A percentile compares a stretch with the other conserved stretches of the same genome.
Evolutionary conservation across 129 eudicot species (phyloP).

Genomic region (Flaveria trinervia): DNA sequence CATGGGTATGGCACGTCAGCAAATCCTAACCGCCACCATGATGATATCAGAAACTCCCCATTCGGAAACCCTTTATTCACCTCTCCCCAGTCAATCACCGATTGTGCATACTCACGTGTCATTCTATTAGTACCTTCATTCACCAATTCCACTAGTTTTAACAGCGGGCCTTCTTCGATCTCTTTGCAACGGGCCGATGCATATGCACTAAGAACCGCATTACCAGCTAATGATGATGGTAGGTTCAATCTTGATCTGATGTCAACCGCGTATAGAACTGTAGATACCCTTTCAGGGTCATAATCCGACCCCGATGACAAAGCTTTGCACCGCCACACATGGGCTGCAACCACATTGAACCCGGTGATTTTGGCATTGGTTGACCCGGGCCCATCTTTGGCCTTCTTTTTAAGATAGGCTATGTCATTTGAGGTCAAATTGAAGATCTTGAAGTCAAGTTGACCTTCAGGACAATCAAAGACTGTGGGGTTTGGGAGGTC

Average conservation of each 20-base stretch:
- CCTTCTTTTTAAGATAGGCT: conserved; percentile 48
- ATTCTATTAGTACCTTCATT: conserved; percentile 53
- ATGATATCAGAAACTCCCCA: conserved; percentile 77
- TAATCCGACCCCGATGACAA: conserved; percentile 37
- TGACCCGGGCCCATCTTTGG: conserved; percentile 32
- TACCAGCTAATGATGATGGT: conserved; percentile 60
- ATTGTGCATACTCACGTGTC: conserved; percentile 59
- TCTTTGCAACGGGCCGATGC: conserved; percentile 58
- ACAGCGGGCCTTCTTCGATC: conserved; percentile 53
- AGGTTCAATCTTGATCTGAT: conserved; percentile 54
- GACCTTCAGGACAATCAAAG: conserved; percentile 49
- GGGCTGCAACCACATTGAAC: conserved; percentile 78
- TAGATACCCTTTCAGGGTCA: conserved; percentile 45
- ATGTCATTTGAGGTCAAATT: conserved; percentile 54
- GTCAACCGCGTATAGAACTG: conserved; percentile 60
- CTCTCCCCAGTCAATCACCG: conserved; percentile 85
- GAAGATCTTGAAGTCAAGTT: conserved; percentile 66
- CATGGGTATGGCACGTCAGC: conserved; percentile 73
- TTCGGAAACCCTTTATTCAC: conserved; percentile 66
- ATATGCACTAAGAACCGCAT: conserved; percentile 72
- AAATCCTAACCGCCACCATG: conserved; percentile 92
- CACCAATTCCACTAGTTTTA: conserved; percentile 59
- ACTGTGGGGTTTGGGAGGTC: conserved; percentile 44
- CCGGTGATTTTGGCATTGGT: conserved; percentile 49
- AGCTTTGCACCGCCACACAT: conserved; percentile 89